Base-by-base conservation (phyloP, 108 stramenopile species). In the Nannochloropsis gaditana region DNA sequence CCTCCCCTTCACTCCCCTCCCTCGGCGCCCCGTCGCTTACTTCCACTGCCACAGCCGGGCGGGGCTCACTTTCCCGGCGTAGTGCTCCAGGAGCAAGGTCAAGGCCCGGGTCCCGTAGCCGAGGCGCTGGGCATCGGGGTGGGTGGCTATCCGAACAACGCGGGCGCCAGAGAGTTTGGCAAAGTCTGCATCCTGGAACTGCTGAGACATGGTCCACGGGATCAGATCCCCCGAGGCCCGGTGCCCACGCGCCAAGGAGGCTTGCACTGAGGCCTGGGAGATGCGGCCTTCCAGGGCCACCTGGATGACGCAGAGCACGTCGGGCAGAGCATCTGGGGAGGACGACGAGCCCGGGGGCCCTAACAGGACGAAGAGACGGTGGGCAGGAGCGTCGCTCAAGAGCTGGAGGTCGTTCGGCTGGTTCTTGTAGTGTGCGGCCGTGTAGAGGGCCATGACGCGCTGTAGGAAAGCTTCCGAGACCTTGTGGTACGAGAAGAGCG, bases 131-230 rank as follows among this genome's bases (percentile, higher is more conserved):
- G 96, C 96, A 15, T 95, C 95, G 9, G 97, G 97, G 88, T 98
- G 96, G 9, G 96, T 95, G n/a, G 99, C 99, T 42, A 99, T 93
- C 21, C 99, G 93, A 42, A 99, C 99, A 73, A 99, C 89, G 17
- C 99, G 91, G 8, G 97, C 99, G 43, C 99, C 99, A 80, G 94
- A 94, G 84, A 99, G 90, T 82, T 94, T 92, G 6, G 59, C 59
- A 73, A 73, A 73, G 44, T 95, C 95, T 11, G 92, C 91, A 92
- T 98, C 99, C 79, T 97, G 95, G 92, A 98, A 99, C 90, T 99
- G 99, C 88, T 99, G 99, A 44, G 95, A 92, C 80, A 99, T 91
- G n/a, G 96, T 99, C 99, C 99, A 99, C 5, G 99, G 99, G 87
- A 99, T 97, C 50, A 99, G 88, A 92, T 99, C 99, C 11, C 98